Evolutionary conservation across 441 rosid species (phyloP), one percentile per base, ranked within the genome.

Genomic region (Corymbia calophylla): DNA sequence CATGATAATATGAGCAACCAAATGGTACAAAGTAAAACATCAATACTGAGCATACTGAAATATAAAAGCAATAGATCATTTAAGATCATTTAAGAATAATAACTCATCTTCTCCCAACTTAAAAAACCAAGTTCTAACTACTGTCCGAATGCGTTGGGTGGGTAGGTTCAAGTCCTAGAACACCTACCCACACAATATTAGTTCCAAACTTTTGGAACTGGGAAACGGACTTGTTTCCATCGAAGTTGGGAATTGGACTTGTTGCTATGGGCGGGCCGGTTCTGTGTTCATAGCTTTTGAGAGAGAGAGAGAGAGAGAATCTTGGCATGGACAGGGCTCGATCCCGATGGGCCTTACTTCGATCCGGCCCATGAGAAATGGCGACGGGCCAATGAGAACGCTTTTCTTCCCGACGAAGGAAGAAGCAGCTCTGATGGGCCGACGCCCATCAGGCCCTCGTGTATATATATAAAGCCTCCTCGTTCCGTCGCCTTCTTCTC

Each of bases 91-190:
- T 58, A 9, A 58, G 62, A 1, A 58, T 58, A 58, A 58, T 23
- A 58, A 23, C 18, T 58, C 44, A 58, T n/a, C n/a, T n/a, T n/a
- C n/a, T n/a, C n/a, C n/a, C n/a, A n/a, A n/a, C n/a, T n/a, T n/a
- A n/a, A n/a, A n/a, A n/a, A 23, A 0, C 23, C 14, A 9, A 23
- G 1, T 9, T 23, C 62, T 56, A 56, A 29, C 62, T 0, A 2
- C 23, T 56, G 4, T 29, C 0, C 10, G 13, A 58, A 58, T 1
- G 25, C 2, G 14, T 58, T 58, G 62, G 62, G 62, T 3, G 0
- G 25, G 62, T 58, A 58, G 25, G 14, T 58, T 58, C 25, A 58
- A 58, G 44, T 39, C 44, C 44, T 39, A 39, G 44, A 58, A 23
- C 62, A 58, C 25, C n/a, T 58, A 58, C 0, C 29, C 14, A 1